Base-by-base conservation (phyloP, 2,329 filamentous ascomycete genomes). In the Nigrospora oryzae region DNA sequence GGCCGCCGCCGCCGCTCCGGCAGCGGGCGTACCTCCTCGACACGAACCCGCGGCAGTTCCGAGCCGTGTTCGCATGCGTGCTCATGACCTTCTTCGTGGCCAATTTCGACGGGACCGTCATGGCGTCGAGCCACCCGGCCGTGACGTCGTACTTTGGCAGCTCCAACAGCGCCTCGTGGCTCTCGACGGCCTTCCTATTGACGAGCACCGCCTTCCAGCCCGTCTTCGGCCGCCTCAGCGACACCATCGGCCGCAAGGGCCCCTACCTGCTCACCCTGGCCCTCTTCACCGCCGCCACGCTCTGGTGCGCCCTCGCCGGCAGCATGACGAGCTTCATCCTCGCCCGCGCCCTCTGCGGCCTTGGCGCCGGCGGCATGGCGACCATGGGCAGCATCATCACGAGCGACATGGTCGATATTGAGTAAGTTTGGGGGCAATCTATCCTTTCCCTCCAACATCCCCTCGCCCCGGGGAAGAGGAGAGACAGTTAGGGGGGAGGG, bases 71-170 rank as follows among this genome's bases (percentile, higher is more conserved):
- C 56, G 52, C 64, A 6, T 74, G 75, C 42, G 69, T 84, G 39
- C 63, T 84, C 49, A 57, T 73, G n/a, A 70, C 71, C 5, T 77
- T 77, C 55, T 76, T 83, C 49, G 68, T 81, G 14, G 66, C 69
- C 32, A 80, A 72, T 59, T 90, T 91, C 57, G 87, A 91, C 66
- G 75, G 78, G 11, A 91, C 86, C 4, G 76, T 91, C 52, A 89
- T 91, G 85, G 85, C 85, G 5, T 88, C 84, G 3, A 83, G 77
- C 36, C 86, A 93, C 61, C 86, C 86, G 0, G 84, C 87, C 46
- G 89, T 91, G 49, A 89, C 86, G 0, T 89, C 84, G 1, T 81
- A 90, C 61, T 91, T 91, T 62, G 69, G 81, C 49, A 77, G 84
- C 40, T 86, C 85, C 31, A 89, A 91, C 61, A 80, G 80, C 39